Evolutionary conservation across 1,139 yeast species (phyloP), one percentile per base, ranked within the genome.

Genomic region (Scheffersomyces segobiensis): DNA sequence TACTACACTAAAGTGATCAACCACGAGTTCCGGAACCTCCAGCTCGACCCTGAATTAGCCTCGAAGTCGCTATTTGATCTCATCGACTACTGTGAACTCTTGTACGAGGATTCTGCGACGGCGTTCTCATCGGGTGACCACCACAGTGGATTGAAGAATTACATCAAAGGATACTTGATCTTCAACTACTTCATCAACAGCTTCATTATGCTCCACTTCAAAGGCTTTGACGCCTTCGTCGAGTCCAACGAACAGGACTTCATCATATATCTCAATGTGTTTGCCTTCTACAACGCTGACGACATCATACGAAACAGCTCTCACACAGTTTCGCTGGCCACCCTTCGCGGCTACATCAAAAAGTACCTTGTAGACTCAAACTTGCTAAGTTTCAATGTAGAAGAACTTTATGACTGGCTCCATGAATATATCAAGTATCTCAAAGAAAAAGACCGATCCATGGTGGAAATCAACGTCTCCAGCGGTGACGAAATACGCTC

Each of bases 181-280:
- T 78, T 80, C 68, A 78, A 77, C 62, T 80, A 80, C 64, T 80
- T 78, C 63, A 76, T 80, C 56, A 80, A 78, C 62, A 74, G 79
- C 59, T 77, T 78, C 62, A 75, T 80, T 55, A 78, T 80, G 79
- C 60, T 77, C 56, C 81, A 79, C 63, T 80, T 77, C 65, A 69
- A 74, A 56, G 84, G 84, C 7, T 80, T 80, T 62, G 82, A 78
- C 62, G 71, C 71, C 54, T 80, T 80, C 61, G 77, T 80, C 55
- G 76, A 74, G 58, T 64, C 71, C 20, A 73, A 72, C 59, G 79
- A 76, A 58, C 72, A 70, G 56, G 84, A 80, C 63, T 80, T 80
- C 64, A 76, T 79, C 57, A 76, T 80, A 32, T 80, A 80, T 64
- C 67, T 80, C 60, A 79, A 80, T 61, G 73, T 80, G 47, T 80